phyloP scores from a whole-genome alignment of 2,329 filamentous ascomycete species.

The Xylaria sp. region DNA sequence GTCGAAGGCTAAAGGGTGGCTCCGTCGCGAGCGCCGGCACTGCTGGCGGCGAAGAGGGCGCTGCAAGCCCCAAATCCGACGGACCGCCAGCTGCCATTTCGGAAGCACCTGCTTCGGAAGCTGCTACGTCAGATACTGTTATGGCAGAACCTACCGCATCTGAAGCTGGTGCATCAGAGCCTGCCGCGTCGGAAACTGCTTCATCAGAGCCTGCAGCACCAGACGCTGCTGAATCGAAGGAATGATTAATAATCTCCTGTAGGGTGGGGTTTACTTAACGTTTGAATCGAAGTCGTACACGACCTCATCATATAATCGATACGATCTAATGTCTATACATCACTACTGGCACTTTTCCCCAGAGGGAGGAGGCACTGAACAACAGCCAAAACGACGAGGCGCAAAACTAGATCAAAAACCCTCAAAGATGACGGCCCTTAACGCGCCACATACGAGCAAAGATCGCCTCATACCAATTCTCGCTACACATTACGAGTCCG shows the following conservation, averaged over 20 bases:
- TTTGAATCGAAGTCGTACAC: not conserved
- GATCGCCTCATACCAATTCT: too few species aligned
- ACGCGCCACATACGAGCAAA: too few species aligned
- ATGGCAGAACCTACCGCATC: too few species aligned
- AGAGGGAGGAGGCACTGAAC: not conserved
- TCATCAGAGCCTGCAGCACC: too few species aligned
- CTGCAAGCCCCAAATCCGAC: constrained; percentile 26
- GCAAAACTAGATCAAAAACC: not conserved
- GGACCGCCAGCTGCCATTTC: constrained; percentile 24
- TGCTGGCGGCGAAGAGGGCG: constrained; percentile 27
- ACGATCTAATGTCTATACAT: not conserved
- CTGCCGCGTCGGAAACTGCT: too few species aligned
- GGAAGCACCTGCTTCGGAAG: too few species aligned
- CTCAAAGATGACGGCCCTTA: too few species aligned
- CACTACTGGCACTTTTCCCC: not conserved
- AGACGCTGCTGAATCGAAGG: not conserved
- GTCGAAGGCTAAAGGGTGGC: constrained; percentile 37
- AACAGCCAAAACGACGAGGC: not conserved
- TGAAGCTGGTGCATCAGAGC: too few species aligned
- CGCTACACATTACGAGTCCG: too few species aligned
- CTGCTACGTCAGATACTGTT: too few species aligned
- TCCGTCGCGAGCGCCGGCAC: constrained; percentile 25
- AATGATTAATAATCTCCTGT: not conserved
- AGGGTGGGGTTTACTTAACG: not conserved
- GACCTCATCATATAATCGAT: not conserved